Conservation (phyloP, 257 asterid genomes). For the Striga asiatica region DNA sequence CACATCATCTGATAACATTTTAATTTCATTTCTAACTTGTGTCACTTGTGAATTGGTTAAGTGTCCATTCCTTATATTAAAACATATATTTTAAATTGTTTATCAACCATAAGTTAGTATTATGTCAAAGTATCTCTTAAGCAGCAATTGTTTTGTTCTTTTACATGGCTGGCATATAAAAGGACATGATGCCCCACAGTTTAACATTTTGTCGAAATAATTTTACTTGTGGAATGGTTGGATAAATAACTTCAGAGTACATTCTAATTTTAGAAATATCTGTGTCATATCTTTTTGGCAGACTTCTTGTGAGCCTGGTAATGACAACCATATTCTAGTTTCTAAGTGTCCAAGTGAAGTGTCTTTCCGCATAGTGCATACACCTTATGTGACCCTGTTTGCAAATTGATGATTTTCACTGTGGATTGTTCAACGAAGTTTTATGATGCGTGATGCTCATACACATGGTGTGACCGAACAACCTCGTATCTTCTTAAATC, state of each 20-base stretch:
- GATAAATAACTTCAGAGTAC: background rate
- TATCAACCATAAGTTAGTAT: slow-evolving; percentile 1
- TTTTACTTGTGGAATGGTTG: background rate
- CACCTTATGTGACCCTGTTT: background rate
- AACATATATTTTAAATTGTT: no score
- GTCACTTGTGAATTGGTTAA: slow-evolving; percentile 5
- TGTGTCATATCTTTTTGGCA: background rate
- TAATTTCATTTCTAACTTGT: slow-evolving; percentile 8
- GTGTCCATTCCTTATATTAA: background rate
- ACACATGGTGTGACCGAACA: background rate
- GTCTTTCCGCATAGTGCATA: background rate
- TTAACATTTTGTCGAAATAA: slow-evolving; percentile 3
- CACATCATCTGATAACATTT: slow-evolving; percentile 3
- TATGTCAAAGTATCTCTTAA: background rate
- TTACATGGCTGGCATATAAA: background rate
- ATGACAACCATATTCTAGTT: background rate
- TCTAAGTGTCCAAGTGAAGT: background rate
- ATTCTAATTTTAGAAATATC: slow-evolving; percentile 3
- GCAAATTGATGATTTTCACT: background rate
- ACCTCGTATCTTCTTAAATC: background rate
- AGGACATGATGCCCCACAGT: background rate
- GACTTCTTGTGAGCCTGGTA: background rate
- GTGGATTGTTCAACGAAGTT: background rate
- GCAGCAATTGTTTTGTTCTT: background rate
- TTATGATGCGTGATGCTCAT: background rate